Percentiles rank a stretch among this genome's conserved stretches.
phyloP scores from a whole-genome alignment of 345 rosid species.

The Stellera chamaejasme region DNA sequence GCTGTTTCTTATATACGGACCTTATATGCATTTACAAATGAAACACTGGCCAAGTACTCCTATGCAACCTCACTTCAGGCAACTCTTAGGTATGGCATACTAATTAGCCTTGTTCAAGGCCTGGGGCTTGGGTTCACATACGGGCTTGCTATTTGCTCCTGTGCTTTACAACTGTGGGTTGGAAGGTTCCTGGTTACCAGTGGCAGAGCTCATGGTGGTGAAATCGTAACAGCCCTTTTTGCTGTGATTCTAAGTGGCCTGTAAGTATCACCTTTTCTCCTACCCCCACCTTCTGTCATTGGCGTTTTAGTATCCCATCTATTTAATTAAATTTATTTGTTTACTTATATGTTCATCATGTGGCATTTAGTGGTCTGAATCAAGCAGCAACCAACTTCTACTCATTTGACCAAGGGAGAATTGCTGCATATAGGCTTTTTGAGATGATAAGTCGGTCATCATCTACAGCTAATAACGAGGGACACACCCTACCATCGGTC shows the following conservation, averaged over 20 bases:
- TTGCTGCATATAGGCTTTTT: constrained; percentile 96
- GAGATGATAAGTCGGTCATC: constrained; percentile 98
- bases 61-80: constrained; percentile 97
- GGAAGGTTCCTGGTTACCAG: constrained; percentile 67
- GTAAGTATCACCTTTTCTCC: constrained; percentile 48
- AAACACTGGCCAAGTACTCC: constrained; percentile 93
- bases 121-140: constrained; percentile 98
- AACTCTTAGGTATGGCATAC: constrained; percentile 85
- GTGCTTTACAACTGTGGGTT: constrained; percentile 94
- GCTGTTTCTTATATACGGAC: constrained; percentile 87
- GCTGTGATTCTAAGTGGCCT: constrained; percentile 97
- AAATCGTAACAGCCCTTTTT: constrained; percentile 81
- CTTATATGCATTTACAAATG: constrained; percentile 94
- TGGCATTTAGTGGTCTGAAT: constrained; percentile 72
- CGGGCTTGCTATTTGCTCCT: constrained; percentile 97
- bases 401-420: constrained; percentile 97
- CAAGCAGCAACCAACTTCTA: constrained; percentile 99
- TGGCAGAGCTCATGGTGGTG: constrained; percentile 75
- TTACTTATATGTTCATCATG: constrained; percentile 1
- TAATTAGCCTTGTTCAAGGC: constrained; percentile 97
- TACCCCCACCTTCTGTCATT: neutral
- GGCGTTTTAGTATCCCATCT: constrained; percentile 12
- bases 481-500: constrained; percentile 42
- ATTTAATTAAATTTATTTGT: neutral
- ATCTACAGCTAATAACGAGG: constrained; percentile 69